phyloP scores from a whole-genome alignment of 192 early-diverging fungal genomes.

The Spinellus fusiger region DNA sequence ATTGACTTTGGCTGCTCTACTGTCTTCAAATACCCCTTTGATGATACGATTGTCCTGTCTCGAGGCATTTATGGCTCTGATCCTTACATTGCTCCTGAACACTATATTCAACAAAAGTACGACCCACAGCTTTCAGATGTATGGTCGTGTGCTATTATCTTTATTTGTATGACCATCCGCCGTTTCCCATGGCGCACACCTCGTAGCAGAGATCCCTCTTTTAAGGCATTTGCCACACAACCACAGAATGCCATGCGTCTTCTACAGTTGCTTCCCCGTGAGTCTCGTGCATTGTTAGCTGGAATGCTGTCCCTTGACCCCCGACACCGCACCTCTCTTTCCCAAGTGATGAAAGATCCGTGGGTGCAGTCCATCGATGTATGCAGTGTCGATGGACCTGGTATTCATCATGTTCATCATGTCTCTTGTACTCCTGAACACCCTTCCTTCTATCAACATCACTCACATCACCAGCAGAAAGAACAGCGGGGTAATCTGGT shows the following conservation, averaged over 20 bases:
- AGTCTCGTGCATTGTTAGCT: conserved; percentile 36
- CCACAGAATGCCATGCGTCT: conserved; percentile 30
- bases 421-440: background rate
- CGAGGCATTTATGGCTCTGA: conserved; percentile 86
- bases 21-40: conserved; percentile 85
- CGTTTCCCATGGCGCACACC: conserved; percentile 69
- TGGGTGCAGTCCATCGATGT: conserved; percentile 66
- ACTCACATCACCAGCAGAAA: too few relatives aligned
- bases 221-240: conserved; percentile 15
- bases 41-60: conserved; percentile 39
- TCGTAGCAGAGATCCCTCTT: conserved; percentile 49
- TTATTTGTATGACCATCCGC: conserved; percentile 66
- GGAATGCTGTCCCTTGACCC: conserved; percentile 60
- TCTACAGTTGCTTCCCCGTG: conserved; percentile 53
- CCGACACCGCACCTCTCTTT: conserved; percentile 51
- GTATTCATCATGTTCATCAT: conserved; percentile 27
- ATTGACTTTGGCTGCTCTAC: conserved; percentile 86
- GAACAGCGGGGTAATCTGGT: conserved; percentile 18
- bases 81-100: conserved; percentile 95
- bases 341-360: conserved; percentile 58
- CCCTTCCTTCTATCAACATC: background rate
- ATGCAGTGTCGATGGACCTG: conserved; percentile 28
- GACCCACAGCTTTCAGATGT: conserved; percentile 82
- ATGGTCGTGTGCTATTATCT: conserved; percentile 90
- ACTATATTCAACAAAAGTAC: conserved; percentile 62